Evolutionary conservation across 106 monocot species (phyloP), one percentile per base, ranked within the genome.

Genomic region (Posidonia australis): DNA sequence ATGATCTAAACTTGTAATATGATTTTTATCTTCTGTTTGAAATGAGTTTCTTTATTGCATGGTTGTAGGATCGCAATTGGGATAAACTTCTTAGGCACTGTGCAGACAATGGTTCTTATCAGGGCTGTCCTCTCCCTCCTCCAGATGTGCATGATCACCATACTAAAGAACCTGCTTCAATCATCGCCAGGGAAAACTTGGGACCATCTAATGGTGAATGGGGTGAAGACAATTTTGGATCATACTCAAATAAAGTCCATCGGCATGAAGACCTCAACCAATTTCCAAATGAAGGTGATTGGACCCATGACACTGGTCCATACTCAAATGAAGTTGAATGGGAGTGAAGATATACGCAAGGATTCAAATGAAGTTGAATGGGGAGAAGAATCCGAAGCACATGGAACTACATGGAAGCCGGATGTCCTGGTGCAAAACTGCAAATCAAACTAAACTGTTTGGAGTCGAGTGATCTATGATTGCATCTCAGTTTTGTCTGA

Each of bases 91-190:
- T 67, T 16, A 42, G 66, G 51, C 36, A 66, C 31, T 74, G 74
- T 43, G 74, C 51, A 27, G 66, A 67, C 20, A 74, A 74, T 49
- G 66, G 45, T 25, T 74, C 74, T 3, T 74, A 74, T 42, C 59
- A 66, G 10, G 74, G 74, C 29, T 74, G 74, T 65, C 31, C 57
- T 31, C 66, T 74, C 30, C 71, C 71, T 12, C 58, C 57, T 10
- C 72, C 46, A 12, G 72, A 72, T 17, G n/a, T 56, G 14, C 64
- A 28, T 46, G n/a, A 54, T 30, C 12, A n/a, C n/a, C n/a, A 52
- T 54, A 5, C n/a, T 41, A 32, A 25, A 41, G 54, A 47, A 42
- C 20, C 29, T n/a, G 45, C 59, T 32, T 30, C 49, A 44, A 26
- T 14, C 43, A 14, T 12, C 30, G 19, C 64, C 63, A 13, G 24